Conservation (phyloP, 768 basidiomycete species). For the Vishniacozyma victoriae region DNA sequence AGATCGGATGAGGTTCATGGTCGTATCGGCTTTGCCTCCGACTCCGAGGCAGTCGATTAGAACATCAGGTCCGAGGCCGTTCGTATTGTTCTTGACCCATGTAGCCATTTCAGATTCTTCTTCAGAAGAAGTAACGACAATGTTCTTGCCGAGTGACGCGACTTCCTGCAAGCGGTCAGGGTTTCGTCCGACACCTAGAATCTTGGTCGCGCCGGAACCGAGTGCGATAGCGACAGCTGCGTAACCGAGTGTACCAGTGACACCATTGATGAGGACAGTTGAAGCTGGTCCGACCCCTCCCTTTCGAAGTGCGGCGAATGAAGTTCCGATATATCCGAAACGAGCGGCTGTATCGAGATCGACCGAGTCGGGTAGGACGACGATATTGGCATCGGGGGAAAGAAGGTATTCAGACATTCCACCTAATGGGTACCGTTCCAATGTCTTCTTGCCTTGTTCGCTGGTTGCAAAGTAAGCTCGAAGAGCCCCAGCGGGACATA, state of each 20-base stretch:
- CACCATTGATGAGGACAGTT: conserved; percentile 18
- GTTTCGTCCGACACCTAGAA: conserved; percentile 18
- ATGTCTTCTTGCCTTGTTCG: not conserved
- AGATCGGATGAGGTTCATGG: not conserved
- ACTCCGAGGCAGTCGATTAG: conserved; percentile 15
- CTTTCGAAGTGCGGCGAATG: conserved; percentile 9
- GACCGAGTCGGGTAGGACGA: conserved; percentile 3
- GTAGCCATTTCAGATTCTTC: conserved; percentile 5
- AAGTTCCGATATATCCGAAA: conserved; percentile 17
- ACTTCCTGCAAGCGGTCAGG: conserved; percentile 3
- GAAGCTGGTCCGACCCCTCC: conserved; percentile 4
- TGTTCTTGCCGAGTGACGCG: not conserved
- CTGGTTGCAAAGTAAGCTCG: conserved; percentile 8
- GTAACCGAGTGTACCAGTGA: conserved; percentile 15
- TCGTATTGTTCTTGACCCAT: conserved; percentile 12
- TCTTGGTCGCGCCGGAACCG: conserved; percentile 8
- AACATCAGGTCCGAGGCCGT: conserved; percentile 6
- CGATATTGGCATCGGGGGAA: conserved; percentile 9
- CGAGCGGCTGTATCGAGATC: conserved; percentile 6
- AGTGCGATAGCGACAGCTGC: conserved; percentile 13
- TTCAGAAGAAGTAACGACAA: conserved; percentile 6
- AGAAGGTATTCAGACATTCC: conserved; percentile 13
- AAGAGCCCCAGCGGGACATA: conserved; percentile 1
- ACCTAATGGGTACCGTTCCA: conserved; percentile 13
- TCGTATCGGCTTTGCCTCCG: conserved; percentile 9